These are phyloP conservation scores for Puccinia polysora DNA, from an alignment of 1,284 basidiomycete species.

Conservation along the genomic window DNA sequence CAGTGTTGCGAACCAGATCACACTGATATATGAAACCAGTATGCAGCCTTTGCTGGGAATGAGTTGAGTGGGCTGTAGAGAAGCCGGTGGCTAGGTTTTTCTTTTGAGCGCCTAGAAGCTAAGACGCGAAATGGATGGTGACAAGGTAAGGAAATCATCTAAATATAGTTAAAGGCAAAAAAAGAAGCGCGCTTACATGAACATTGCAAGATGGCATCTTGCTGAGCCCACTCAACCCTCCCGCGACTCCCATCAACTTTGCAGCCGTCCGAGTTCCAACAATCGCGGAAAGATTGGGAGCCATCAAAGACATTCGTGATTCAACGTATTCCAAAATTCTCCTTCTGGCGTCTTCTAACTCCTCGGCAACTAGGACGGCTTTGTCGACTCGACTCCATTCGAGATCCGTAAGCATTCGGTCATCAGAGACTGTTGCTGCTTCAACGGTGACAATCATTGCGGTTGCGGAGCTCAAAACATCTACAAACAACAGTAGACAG, in stretches of 20 bases:
- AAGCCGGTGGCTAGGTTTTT: conserved; percentile 77
- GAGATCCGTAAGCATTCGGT: conserved; percentile 64
- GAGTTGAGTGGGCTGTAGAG: conserved; percentile 60
- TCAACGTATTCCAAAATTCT: conserved; percentile 98
- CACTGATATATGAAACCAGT: conserved; percentile 96
- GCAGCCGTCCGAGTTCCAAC: conserved; percentile 97
- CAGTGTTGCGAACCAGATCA: conserved; percentile 75
- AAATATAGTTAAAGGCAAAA: background rate
- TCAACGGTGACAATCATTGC: conserved; percentile 96
- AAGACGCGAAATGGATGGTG: conserved; percentile 2
- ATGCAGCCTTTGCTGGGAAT: conserved; percentile 65
- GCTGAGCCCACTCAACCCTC: conserved; percentile 79
- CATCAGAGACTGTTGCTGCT: conserved; percentile 76
- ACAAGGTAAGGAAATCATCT: background rate
- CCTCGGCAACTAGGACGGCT: conserved; percentile 80
- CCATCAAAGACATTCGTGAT: conserved; percentile 94
- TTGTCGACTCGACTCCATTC: conserved; percentile 76
- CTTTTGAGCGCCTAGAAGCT: conserved; percentile 89
- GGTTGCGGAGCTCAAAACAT: conserved; percentile 79
- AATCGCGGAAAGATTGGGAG: conserved; percentile 95
- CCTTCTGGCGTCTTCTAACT: conserved; percentile 74
- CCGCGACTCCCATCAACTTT: conserved; percentile 93
- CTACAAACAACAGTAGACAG: conserved; percentile 57
- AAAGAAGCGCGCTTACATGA: conserved; percentile 61
- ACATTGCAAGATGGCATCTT: conserved; percentile 96